phyloP scores from a whole-genome alignment of 257 asterid genomes.

The Solanum peruvianum region DNA sequence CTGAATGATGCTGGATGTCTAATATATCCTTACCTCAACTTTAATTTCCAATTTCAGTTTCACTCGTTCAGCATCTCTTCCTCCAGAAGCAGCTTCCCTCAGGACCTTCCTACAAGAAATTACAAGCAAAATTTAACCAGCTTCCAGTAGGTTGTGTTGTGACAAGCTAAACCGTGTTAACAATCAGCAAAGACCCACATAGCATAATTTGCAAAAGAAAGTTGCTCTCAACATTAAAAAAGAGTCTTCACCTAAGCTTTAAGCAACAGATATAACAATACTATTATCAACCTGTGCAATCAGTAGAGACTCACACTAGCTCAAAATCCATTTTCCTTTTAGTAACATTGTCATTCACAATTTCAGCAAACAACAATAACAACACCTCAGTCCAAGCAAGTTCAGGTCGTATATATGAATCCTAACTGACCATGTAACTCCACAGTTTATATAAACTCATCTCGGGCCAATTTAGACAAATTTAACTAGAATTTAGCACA shows the following conservation, averaged over 20 bases:
- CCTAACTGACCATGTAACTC: background rate
- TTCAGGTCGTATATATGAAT: background rate
- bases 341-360: background rate
- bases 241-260: background rate
- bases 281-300: background rate
- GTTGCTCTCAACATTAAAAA: background rate
- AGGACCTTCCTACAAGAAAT: slow-evolving; percentile 60
- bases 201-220: background rate
- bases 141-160: background rate
- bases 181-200: background rate
- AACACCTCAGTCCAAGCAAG: background rate
- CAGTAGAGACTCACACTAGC: background rate
- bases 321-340: background rate
- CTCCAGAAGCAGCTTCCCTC: slow-evolving; percentile 91
- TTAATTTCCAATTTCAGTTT: slow-evolving; percentile 72
- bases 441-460: background rate
- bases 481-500: background rate
- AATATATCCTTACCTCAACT: slow-evolving; percentile 46
- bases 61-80: slow-evolving; percentile 82
- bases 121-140: background rate
- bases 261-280: background rate
- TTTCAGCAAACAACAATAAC: background rate
- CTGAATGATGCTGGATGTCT: background rate
- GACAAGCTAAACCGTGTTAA: background rate
- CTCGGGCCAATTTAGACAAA: background rate